Percentiles rank a stretch among this genome's conserved stretches.
Conservation (phyloP, 192 early-diverging fungal species). For the Coemansia sp. region DNA sequence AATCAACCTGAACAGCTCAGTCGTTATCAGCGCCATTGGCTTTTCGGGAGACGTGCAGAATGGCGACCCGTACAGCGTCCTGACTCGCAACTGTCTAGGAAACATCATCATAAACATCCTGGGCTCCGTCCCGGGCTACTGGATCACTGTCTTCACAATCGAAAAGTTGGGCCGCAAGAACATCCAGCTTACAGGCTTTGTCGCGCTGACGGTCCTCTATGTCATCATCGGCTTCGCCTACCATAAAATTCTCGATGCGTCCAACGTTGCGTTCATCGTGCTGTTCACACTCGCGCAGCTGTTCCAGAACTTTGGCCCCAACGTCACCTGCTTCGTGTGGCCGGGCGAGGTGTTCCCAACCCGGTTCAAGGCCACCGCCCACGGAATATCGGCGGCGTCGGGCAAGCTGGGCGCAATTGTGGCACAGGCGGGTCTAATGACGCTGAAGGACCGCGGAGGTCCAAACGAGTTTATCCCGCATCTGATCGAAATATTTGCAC, state of each 20-base stretch:
- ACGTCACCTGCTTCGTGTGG: constrained; percentile 77
- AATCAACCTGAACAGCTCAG: constrained; percentile 67
- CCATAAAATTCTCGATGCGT: constrained; percentile 52
- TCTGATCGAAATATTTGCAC: constrained; percentile 61
- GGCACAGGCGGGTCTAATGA: constrained; percentile 61
- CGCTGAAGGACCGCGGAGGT: constrained; percentile 62
- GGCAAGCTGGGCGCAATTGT: constrained; percentile 71
- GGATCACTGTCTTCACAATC: constrained; percentile 79
- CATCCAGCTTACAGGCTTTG: constrained; percentile 85
- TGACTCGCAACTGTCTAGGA: constrained; percentile 67
- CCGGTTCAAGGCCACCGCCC: constrained; percentile 67
- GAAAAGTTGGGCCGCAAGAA: constrained; percentile 80
- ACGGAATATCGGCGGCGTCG: constrained; percentile 71
- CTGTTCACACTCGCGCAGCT: constrained; percentile 59
- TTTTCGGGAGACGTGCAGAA: constrained; percentile 29
- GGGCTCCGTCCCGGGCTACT: constrained; percentile 89
- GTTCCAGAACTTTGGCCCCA: no score
- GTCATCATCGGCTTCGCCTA: constrained; percentile 63
- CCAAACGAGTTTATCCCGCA: constrained; percentile 51
- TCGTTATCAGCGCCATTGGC: constrained; percentile 62
- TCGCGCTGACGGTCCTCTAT: constrained; percentile 67
- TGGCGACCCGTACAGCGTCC: constrained; percentile 22
- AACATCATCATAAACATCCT: constrained; percentile 82
- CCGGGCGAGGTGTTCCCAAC: constrained; percentile 75
- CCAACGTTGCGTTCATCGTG: constrained; percentile 53